Base-by-base conservation (phyloP, 2,329 filamentous ascomycete species). In the Fusarium liriodendri region DNA sequence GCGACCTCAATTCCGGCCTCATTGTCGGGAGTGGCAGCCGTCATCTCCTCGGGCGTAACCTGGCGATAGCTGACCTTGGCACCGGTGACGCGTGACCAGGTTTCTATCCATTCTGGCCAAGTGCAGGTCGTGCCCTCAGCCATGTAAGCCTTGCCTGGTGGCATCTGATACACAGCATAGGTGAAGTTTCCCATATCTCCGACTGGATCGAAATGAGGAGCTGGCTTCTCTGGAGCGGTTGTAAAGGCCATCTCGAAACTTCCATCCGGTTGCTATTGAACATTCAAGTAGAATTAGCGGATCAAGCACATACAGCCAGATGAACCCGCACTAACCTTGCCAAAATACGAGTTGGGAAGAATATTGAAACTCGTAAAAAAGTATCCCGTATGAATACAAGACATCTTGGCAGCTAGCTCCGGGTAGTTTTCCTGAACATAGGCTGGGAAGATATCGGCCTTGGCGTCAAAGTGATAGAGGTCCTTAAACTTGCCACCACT, bases 381-480 rank as follows among this genome's bases (percentile, higher is more conserved):
- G 72, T 76, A 88, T 0, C 87, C 87, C 0, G 86, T 88, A 10
- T 88, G 86, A 25, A 88, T 84, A 77, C 84, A 87, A 7, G 84
- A 87, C 83, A 86, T 87, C 79, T 89, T 89, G 61, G 77, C 79
- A 8, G 85, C 85, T 35, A 89, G 76, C 6, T 73, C 75, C 0
- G 86, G 85, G 69, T 88, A 82, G 6, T 76, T 84, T 4, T 81
- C 81, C 10, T 79, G 70, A 5, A 87, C 85, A 47, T 88, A 88
- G 14, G 78, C 61, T 0, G 86, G 86, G 32, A 87, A 87, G 18
- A 87, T 77, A 52, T 87, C 86, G 2, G 87, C 88, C 78, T 90
- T 89, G 9, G 83, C 76, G 76, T 89, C 87, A 63, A 85, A 87
- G 74, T 88, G 87, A 71, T 89, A 89, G 63, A 89, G 70, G 71